A percentile compares a stretch with the other conserved stretches of the same genome.
Evolutionary conservation across 805 yeast genomes (phyloP).

Genomic region (Nakazawaea anatomiae): DNA sequence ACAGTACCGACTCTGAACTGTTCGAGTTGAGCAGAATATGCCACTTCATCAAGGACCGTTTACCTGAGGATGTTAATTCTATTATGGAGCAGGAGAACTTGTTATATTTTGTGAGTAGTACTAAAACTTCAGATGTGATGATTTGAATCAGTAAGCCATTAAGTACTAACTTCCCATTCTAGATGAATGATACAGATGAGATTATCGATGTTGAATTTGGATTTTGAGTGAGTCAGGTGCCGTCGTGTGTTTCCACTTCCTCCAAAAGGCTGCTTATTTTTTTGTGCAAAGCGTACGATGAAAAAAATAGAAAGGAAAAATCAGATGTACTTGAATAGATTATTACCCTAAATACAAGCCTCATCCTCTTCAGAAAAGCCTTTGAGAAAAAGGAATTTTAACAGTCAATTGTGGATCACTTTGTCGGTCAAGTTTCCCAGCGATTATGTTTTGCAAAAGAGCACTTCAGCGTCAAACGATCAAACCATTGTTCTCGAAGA

Average conservation of each 20-base stretch:
- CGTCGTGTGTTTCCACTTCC: background rate
- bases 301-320: no score
- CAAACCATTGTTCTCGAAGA: background rate
- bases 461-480: background rate
- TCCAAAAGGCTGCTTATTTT: background rate
- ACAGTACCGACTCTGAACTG: background rate
- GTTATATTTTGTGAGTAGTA: conserved; percentile 4
- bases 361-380: no score
- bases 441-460: background rate
- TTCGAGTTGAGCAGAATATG: conserved; percentile 5
- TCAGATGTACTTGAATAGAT: background rate
- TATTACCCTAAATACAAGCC: no score
- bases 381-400: no score
- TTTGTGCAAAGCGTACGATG: background rate
- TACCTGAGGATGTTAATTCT: background rate
- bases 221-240: background rate
- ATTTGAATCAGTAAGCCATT: background rate
- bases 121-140: background rate
- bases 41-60: background rate
- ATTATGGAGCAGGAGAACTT: conserved; percentile 1
- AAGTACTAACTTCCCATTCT: background rate
- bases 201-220: background rate
- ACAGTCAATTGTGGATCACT: no score
- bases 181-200: background rate
- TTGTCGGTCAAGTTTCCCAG: no score